Base-by-base conservation (phyloP, 1,284 basidiomycete species). In the Ustilago cynodontis region DNA sequence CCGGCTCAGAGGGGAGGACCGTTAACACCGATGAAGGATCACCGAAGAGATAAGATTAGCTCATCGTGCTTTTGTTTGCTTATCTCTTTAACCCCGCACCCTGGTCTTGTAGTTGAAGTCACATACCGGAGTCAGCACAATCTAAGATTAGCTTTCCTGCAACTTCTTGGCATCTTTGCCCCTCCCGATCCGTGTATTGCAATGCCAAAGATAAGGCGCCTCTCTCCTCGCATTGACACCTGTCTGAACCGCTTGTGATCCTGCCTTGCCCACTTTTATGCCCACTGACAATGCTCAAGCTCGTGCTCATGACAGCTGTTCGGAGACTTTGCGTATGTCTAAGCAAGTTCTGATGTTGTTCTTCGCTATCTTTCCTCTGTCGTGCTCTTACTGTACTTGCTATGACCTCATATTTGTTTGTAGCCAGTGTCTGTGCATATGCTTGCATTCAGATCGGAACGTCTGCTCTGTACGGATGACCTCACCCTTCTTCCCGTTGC, bases 311-410 rank as follows among this genome's bases (percentile, higher is more conserved):
- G 50, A 33, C 29, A 52, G 50, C 50, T 33, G 14, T 6, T 47
- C 55, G 55, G 55, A 57, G 55, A 47, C 14, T 57, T 57, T 57
- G 55, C 43, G 55, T 57, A 57, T 22, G 41, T 47, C 55, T 57
- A 45, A 45, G 22, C 22, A 26, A n/a, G 14, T 28, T 6, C 9
- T 28, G 24, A 49, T 26, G 47, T 6, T 26, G 13, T 28, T n/a
- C 11, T 14, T 26, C 13, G 11, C 47, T 20, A 24, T 24, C 47
- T 26, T 26, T 24, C 47, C 20, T 10, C 24, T 11, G 13, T 49
- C 24, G 13, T 8, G 31, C 31, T 20, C 20, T 22, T 43, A n/a
- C 31, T 11, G 31, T 33, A 11, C n/a, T 10, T 13, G 6, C 7
- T 14, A 28, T 24, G 47, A 49, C 24, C 26, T 49, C 47, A 49